phyloP scores from a whole-genome alignment of 2,329 filamentous ascomycete genomes.

The Aspergillus brunneoviolaceus region DNA sequence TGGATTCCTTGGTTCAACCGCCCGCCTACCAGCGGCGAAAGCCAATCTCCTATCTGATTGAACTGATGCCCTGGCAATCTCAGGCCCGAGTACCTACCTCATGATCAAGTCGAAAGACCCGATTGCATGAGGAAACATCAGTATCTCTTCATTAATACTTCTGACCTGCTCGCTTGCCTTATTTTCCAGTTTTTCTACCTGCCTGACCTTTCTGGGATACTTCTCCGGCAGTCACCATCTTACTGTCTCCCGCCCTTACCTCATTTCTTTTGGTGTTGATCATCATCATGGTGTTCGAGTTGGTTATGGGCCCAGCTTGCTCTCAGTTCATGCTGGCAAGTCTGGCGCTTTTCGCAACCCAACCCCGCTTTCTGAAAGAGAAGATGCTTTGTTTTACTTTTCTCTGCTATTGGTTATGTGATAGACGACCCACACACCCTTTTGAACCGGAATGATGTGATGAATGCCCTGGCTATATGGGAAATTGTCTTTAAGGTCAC shows the following conservation, averaged over 20 bases:
- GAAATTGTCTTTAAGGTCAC: neutral
- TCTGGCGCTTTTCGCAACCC: neutral
- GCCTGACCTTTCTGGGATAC: neutral
- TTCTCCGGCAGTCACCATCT: slow-evolving; percentile 2
- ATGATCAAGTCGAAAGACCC: neutral
- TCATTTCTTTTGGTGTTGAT: slow-evolving; percentile 5
- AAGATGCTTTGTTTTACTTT: slow-evolving; percentile 17
- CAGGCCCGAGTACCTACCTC: neutral
- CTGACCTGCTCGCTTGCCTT: slow-evolving; percentile 7
- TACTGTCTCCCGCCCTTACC: slow-evolving; percentile 1
- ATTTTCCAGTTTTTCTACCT: slow-evolving; percentile 1
- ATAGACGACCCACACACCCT: slow-evolving; percentile 1
- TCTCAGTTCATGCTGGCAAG: slow-evolving; percentile 15
- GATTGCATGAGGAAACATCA: neutral
- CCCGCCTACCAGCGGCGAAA: slow-evolving; percentile 28
- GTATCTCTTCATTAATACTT: slow-evolving; percentile 4
- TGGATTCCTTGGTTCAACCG: slow-evolving; percentile 51
- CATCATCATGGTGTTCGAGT: neutral
- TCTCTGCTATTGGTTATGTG: slow-evolving; percentile 17
- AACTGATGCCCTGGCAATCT: neutral
- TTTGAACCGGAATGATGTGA: neutral
- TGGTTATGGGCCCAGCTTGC: slow-evolving; percentile 8
- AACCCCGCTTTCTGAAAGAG: slow-evolving; percentile 13
- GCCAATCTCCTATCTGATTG: slow-evolving; percentile 14
- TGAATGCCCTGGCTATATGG: neutral